phyloP scores from a whole-genome alignment of 2,329 filamentous ascomycete genomes.

The Fusarium zealandicum region DNA sequence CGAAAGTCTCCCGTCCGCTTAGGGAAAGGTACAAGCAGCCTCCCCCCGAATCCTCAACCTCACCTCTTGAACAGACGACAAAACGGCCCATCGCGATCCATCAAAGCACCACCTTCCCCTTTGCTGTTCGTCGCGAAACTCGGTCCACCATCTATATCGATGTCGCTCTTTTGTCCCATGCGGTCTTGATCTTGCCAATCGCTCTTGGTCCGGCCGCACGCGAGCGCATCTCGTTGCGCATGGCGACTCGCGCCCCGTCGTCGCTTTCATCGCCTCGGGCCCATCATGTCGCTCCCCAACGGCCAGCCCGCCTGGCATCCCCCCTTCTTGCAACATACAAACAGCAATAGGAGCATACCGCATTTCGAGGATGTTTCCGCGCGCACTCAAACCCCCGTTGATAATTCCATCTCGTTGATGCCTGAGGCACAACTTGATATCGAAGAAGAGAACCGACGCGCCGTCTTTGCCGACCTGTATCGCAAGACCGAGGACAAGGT shows the following conservation, averaged over 20 bases:
- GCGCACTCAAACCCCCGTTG: slow-evolving; percentile 60
- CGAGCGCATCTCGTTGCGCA: slow-evolving; percentile 61
- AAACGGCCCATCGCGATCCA: slow-evolving; percentile 59
- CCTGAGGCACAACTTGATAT: slow-evolving; percentile 67
- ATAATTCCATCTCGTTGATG: slow-evolving; percentile 59
- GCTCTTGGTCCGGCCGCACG: slow-evolving; percentile 58
- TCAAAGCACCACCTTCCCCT: slow-evolving; percentile 57
- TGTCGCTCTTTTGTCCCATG: slow-evolving; percentile 59
- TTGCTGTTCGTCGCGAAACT: slow-evolving; percentile 50
- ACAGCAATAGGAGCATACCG: slow-evolving; percentile 59
- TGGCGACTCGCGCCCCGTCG: slow-evolving; percentile 60
- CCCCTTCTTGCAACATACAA: slow-evolving; percentile 58
- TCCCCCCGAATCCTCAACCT: slow-evolving; percentile 61
- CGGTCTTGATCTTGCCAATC: slow-evolving; percentile 56
- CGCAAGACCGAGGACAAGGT: slow-evolving; percentile 79
- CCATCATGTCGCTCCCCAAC: slow-evolving; percentile 72
- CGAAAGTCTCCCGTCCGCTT: slow-evolving; percentile 48
- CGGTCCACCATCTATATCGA: slow-evolving; percentile 58
- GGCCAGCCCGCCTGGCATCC: slow-evolving; percentile 71
- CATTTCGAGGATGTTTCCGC: slow-evolving; percentile 66
- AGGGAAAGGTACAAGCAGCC: slow-evolving; percentile 49
- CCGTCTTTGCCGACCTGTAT: slow-evolving; percentile 80
- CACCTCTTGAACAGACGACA: slow-evolving; percentile 61
- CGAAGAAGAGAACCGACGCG: slow-evolving; percentile 74
- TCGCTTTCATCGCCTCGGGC: slow-evolving; percentile 58